These are phyloP conservation scores for Rubia yunnanensis DNA, from an alignment of 257 asterid genomes.

Conservation along the genomic window DNA sequence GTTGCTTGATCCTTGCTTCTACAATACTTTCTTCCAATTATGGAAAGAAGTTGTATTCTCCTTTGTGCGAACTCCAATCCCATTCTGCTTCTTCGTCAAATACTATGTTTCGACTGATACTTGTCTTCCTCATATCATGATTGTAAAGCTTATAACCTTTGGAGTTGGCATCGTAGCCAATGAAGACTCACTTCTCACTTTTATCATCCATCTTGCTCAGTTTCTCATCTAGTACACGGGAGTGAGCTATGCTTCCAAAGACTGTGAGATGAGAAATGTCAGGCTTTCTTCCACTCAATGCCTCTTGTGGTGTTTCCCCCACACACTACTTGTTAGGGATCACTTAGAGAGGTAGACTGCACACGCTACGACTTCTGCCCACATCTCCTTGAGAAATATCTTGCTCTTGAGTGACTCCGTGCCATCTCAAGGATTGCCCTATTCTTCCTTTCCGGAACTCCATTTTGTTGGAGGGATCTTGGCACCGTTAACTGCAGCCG, in stretches of 20 bases:
- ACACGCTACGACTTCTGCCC: not conserved
- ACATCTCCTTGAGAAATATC: not conserved
- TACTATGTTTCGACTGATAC: not conserved
- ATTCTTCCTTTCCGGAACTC: not conserved
- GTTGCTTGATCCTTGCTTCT: not conserved
- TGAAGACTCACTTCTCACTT: not conserved
- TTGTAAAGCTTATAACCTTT: slow-evolving; percentile 10
- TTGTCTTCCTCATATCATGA: not conserved
- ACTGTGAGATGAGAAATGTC: not conserved
- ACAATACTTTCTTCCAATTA: not conserved
- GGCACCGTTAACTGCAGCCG: not conserved
- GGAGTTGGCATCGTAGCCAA: not conserved
- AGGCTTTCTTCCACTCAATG: not conserved
- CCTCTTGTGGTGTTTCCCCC: not conserved
- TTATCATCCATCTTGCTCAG: not conserved
- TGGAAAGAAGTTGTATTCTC: not conserved
- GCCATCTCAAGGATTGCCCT: not conserved
- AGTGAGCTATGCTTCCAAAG: not conserved
- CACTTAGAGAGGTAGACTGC: not conserved
- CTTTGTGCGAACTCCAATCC: not conserved
- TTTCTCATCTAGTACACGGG: not conserved
- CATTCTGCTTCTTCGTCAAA: too few relatives aligned
- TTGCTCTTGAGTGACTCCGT: not conserved
- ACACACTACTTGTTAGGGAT: not conserved
- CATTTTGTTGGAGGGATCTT: not conserved